These are phyloP conservation scores for Phytophthora pistaciae DNA, from an alignment of 352 stramenopile species.

Conservation along the genomic window DNA sequence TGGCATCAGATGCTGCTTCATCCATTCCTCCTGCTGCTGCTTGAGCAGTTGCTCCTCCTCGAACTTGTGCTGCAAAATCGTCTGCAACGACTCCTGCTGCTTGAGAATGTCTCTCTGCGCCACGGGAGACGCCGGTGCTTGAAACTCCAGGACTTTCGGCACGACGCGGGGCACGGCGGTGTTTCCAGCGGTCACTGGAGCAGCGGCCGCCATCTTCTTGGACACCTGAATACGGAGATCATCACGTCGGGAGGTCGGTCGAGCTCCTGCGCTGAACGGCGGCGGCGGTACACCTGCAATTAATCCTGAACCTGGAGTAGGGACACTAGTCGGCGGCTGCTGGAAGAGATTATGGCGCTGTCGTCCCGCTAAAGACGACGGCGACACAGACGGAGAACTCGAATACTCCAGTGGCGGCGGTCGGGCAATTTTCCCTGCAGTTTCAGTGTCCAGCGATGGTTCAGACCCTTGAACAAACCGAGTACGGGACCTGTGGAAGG, in stretches of 20 bases:
- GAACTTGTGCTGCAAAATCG: constrained; percentile 67
- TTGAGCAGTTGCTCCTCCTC: constrained; percentile 77
- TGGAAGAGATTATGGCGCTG: constrained; percentile 38
- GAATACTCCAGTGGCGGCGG: constrained; percentile 46
- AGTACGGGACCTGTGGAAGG: constrained; percentile 35
- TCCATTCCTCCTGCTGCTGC: constrained; percentile 81
- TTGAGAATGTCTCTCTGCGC: constrained; percentile 66
- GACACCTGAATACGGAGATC: constrained; percentile 81
- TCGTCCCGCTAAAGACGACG: constrained; percentile 29
- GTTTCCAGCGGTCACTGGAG: constrained; percentile 16
- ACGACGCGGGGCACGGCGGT: neutral
- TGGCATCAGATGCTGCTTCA: constrained; percentile 52
- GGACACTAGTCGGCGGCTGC: constrained; percentile 19
- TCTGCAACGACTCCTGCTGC: constrained; percentile 68
- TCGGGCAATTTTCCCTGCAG: constrained; percentile 5
- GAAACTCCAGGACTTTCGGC: constrained; percentile 44
- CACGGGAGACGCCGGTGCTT: constrained; percentile 67
- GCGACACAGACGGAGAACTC: constrained; percentile 36
- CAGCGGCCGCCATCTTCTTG: constrained; percentile 77
- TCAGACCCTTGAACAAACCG: constrained; percentile 29
- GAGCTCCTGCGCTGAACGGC: constrained; percentile 18
- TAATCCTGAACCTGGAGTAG: constrained; percentile 5
- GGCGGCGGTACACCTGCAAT: constrained; percentile 13
- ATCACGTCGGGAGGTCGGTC: constrained; percentile 47
- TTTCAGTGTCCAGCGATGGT: constrained; percentile 6